A percentile compares a stretch with the other conserved stretches of the same genome.
These are phyloP conservation scores for Suillus alpinus DNA, from an alignment of 768 basidiomycete genomes.

Conservation along the genomic window DNA sequence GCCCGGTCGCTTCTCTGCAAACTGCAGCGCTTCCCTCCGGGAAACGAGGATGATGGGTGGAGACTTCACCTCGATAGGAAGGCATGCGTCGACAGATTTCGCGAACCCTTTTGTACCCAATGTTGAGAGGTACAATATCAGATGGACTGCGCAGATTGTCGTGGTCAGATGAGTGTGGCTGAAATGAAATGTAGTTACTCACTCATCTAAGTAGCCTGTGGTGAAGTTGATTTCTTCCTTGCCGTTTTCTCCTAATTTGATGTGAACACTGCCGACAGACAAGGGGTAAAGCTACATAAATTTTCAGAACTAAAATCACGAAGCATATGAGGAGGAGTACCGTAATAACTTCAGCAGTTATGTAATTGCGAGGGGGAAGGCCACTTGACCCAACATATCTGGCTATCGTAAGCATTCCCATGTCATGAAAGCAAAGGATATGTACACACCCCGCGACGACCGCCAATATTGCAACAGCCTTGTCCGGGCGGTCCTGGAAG, in stretches of 20 bases:
- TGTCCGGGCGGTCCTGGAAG: conserved; percentile 19
- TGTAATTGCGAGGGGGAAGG: conserved; percentile 15
- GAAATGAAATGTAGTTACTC: conserved; percentile 10
- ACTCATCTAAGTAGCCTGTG: conserved; percentile 48
- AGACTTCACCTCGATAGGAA: conserved; percentile 35
- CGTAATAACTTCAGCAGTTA: conserved; percentile 25
- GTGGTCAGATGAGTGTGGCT: not conserved
- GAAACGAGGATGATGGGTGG: conserved; percentile 14
- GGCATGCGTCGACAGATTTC: conserved; percentile 40
- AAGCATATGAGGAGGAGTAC: conserved; percentile 18
- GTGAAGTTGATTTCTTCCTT: conserved; percentile 42
- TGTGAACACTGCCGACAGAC: conserved; percentile 48
- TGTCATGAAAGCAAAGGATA: not conserved
- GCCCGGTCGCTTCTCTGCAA: conserved; percentile 14
- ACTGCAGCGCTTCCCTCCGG: conserved; percentile 25
- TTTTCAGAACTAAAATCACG: not conserved
- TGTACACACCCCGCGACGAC: conserved; percentile 3
- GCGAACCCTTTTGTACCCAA: conserved; percentile 26
- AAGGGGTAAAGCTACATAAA: conserved; percentile 37
- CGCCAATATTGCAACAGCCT: conserved; percentile 10
- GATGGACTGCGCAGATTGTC: conserved; percentile 14
- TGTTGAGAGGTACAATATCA: conserved; percentile 25
- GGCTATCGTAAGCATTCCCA: not conserved
- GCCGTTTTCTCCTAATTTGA: conserved; percentile 38
- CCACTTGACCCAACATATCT: not conserved